Evolutionary conservation across 768 basidiomycete species (phyloP).

Genomic region (Boletus speciosus): DNA sequence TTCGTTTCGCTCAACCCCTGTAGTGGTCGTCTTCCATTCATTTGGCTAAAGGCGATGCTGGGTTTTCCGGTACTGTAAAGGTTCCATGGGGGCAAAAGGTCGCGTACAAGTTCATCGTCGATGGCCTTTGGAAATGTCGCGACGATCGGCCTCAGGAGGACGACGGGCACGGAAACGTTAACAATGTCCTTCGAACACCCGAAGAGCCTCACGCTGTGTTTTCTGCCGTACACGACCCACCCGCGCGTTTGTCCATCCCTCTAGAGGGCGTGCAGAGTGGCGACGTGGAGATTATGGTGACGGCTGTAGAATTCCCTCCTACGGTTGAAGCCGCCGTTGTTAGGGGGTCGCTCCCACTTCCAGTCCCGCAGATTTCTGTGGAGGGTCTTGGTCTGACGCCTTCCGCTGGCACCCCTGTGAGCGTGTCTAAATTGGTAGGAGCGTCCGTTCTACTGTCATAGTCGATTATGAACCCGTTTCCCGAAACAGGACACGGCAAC

Average conservation of each 20-base stretch:
- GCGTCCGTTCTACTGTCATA: background rate
- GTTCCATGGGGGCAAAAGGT: slow-evolving; percentile 65
- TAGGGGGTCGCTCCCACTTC: slow-evolving; percentile 10
- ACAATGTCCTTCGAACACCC: slow-evolving; percentile 63
- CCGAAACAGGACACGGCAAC: slow-evolving; percentile 20
- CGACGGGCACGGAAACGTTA: slow-evolving; percentile 62
- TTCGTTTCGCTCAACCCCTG: slow-evolving; percentile 2
- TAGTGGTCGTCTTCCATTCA: slow-evolving; percentile 62
- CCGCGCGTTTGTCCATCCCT: slow-evolving; percentile 17
- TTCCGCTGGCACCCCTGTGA: slow-evolving; percentile 35
- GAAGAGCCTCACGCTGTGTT: slow-evolving; percentile 33
- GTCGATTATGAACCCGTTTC: background rate
- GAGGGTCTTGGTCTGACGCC: slow-evolving; percentile 12
- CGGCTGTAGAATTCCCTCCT: slow-evolving; percentile 22
- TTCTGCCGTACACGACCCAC: background rate
- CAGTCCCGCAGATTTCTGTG: slow-evolving; percentile 19
- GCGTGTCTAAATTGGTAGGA: slow-evolving; percentile 18
- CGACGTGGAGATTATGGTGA: slow-evolving; percentile 25
- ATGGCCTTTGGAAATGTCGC: slow-evolving; percentile 59
- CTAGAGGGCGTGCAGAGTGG: background rate
- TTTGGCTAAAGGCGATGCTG: slow-evolving; percentile 49
- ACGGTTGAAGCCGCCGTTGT: slow-evolving; percentile 6
- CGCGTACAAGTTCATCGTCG: slow-evolving; percentile 78
- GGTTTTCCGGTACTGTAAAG: slow-evolving; percentile 51
- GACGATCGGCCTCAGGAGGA: slow-evolving; percentile 56